Percentiles rank a stretch among this genome's conserved stretches.
phyloP scores from a whole-genome alignment of 2,329 filamentous ascomycete species.

The Penicillium vulpinum region DNA sequence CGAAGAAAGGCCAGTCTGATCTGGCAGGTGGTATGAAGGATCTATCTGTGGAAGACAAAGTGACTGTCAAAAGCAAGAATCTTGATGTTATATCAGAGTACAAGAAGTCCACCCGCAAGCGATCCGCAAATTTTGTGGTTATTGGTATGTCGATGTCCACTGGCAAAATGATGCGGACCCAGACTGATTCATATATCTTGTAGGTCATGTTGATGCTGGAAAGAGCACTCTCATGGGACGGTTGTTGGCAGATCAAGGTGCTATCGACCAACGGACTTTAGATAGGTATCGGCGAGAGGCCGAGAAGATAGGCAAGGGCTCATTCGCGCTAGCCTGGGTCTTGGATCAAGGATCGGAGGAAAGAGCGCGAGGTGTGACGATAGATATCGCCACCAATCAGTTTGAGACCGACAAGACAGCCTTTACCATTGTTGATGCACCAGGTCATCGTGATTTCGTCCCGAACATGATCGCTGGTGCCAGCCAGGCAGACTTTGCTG shows the following conservation, averaged over 20 bases:
- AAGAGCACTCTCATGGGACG: conserved; percentile 98
- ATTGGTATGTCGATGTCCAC: conserved; percentile 62
- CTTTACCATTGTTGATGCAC: conserved; percentile 94
- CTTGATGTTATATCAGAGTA: conserved; percentile 82
- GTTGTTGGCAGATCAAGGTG: conserved; percentile 82
- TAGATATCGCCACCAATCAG: conserved; percentile 92
- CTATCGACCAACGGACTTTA: conserved; percentile 82
- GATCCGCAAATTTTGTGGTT: conserved; percentile 85
- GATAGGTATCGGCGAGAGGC: conserved; percentile 88
- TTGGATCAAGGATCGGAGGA: conserved; percentile 91
- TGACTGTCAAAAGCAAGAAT: conserved; percentile 68
- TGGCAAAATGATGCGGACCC: neutral
- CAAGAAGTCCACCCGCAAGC: conserved; percentile 72
- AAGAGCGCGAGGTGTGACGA: conserved; percentile 84
- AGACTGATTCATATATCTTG: conserved; percentile 26
- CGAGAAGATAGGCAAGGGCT: conserved; percentile 87
- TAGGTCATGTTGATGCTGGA: conserved; percentile 93
- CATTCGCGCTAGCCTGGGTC: conserved; percentile 96
- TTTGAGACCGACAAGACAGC: conserved; percentile 85
- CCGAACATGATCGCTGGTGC: conserved; percentile 99
- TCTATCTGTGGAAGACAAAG: conserved; percentile 51
- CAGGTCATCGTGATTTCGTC: conserved; percentile 92
- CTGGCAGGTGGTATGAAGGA: conserved; percentile 52
- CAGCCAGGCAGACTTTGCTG: conserved; percentile 91
- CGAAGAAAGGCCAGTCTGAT: conserved; percentile 45